A percentile compares a stretch with the other conserved stretches of the same genome.
Evolutionary conservation across 768 basidiomycete genomes (phyloP).

Genomic region (Piloderma croceum): DNA sequence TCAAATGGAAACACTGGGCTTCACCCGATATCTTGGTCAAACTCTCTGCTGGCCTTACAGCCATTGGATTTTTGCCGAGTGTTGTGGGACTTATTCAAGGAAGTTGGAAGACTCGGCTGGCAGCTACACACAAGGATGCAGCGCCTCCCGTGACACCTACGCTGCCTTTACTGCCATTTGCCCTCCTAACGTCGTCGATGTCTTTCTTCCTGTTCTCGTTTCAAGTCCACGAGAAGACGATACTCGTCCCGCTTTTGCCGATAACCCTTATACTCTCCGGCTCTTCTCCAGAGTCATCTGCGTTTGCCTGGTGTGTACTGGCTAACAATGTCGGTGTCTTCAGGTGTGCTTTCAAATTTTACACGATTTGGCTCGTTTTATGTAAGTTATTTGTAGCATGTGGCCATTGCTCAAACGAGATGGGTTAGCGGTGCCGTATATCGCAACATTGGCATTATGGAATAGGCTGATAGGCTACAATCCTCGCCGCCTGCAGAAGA

Average conservation of each 20-base stretch:
- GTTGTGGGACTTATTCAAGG: constrained; percentile 41
- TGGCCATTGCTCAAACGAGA: constrained; percentile 85
- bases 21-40: constrained; percentile 48
- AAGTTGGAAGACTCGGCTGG: constrained; percentile 26
- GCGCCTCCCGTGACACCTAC: constrained; percentile 40
- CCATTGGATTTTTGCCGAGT: constrained; percentile 62
- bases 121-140: constrained; percentile 7
- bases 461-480: constrained; percentile 78
- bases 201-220: constrained; percentile 97
- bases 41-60: constrained; percentile 62
- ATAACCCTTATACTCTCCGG: constrained; percentile 68
- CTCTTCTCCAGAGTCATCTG: constrained; percentile 18
- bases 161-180: constrained; percentile 69
- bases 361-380: not conserved
- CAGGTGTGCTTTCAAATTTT: constrained; percentile 50
- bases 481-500: constrained; percentile 40
- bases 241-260: constrained; percentile 81
- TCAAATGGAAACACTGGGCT: constrained; percentile 75
- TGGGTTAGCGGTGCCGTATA: constrained; percentile 68
- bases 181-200: constrained; percentile 74
- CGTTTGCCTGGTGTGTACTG: constrained; percentile 26
- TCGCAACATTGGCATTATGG: constrained; percentile 68
- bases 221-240: constrained; percentile 94
- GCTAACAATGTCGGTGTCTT: constrained; percentile 81
- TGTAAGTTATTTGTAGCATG: constrained; percentile 65